Conservation (phyloP, 495 filamentous ascomycete species). For the Penicillium coffeae region DNA sequence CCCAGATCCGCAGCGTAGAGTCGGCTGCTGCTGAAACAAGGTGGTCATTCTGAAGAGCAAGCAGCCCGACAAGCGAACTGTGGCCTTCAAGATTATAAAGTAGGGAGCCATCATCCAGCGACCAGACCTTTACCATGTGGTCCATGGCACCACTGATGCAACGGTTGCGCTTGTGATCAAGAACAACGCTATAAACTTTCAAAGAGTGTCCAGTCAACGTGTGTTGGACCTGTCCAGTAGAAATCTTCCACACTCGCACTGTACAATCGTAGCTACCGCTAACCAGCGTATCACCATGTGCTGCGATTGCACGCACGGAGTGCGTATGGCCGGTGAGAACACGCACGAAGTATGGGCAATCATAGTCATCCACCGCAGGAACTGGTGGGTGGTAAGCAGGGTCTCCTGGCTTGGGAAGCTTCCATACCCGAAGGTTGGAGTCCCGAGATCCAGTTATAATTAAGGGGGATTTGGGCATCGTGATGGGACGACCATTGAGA, state of each 20-base stretch:
- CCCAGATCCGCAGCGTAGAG: constrained; percentile 94
- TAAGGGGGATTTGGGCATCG: constrained; percentile 87
- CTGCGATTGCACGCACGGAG: constrained; percentile 97
- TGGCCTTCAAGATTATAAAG: constrained; percentile 92
- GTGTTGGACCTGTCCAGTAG: constrained; percentile 85
- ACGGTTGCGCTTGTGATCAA: constrained; percentile 86
- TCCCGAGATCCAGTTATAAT: constrained; percentile 98
- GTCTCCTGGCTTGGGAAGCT: constrained; percentile 78
- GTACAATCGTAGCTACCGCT: constrained; percentile 97
- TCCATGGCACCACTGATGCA: constrained; percentile 99
- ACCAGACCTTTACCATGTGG: constrained; percentile 97
- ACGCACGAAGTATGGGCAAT: constrained; percentile 92
- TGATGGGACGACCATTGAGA: constrained; percentile 68
- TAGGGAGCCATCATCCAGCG: constrained; percentile 79
- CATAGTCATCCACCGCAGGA: constrained; percentile 69
- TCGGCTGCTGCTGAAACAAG: constrained; percentile 95
- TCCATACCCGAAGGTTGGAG: constrained; percentile 92
- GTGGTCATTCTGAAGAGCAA: constrained; percentile 81
- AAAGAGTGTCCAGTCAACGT: constrained; percentile 83
- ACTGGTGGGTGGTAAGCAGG: constrained; percentile 70
- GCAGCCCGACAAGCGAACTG: constrained; percentile 85
- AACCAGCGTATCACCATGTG: constrained; percentile 94
- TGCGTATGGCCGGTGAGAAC: constrained; percentile 82
- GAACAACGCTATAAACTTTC: constrained; percentile 97
- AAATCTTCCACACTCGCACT: constrained; percentile 96